Percentiles rank a stretch among this genome's conserved stretches.
phyloP scores from a whole-genome alignment of 2,329 filamentous ascomycete genomes.

The Clonostachys byssicola region DNA sequence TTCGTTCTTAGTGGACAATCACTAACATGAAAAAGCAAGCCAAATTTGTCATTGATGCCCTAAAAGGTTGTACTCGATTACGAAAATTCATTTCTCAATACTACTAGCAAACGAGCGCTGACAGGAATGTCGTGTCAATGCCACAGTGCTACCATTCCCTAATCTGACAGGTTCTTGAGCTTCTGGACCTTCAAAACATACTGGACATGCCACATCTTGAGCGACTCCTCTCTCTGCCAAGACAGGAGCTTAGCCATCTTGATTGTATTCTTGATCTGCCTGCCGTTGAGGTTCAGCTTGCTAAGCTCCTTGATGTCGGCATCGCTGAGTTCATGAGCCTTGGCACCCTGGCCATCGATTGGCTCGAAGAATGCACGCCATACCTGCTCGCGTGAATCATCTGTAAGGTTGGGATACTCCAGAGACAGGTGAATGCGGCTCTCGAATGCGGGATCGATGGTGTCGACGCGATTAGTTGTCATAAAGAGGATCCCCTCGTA shows the following conservation, averaged over 20 bases:
- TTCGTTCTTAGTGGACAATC: too few species aligned
- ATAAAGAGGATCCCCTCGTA: constrained; percentile 44
- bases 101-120: too few species aligned
- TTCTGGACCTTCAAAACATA: constrained; percentile 18
- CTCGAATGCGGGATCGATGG: constrained; percentile 41
- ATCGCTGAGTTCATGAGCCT: constrained; percentile 10
- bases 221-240: constrained; percentile 18
- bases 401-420: not conserved
- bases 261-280: constrained; percentile 47
- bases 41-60: too few species aligned
- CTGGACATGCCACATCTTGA: constrained; percentile 18
- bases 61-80: too few species aligned
- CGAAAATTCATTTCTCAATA: too few species aligned
- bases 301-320: constrained; percentile 26
- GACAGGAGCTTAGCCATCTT: constrained; percentile 26
- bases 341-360: constrained; percentile 18
- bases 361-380: constrained; percentile 24
- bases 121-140: too few species aligned
- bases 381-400: not conserved
- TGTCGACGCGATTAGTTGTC: constrained; percentile 39
- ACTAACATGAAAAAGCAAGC: too few species aligned
- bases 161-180: too few species aligned
- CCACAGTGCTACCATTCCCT: too few species aligned
- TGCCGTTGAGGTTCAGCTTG: constrained; percentile 36
- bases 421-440: not conserved